Conservation (phyloP, 352 stramenopile species). For the Globisporangium irregulare region DNA sequence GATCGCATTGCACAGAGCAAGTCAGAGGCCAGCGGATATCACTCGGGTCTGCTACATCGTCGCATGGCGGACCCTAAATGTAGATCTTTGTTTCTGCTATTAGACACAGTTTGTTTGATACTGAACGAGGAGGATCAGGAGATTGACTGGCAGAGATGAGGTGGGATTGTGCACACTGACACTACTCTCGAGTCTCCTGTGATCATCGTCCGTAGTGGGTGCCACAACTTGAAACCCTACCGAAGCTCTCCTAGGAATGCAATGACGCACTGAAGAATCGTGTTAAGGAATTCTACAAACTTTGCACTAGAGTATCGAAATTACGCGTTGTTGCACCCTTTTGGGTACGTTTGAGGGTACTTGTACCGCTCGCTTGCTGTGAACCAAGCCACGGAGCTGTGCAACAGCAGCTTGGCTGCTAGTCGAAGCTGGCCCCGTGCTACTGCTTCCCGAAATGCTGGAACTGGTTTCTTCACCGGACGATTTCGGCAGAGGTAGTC, state of each 20-base stretch:
- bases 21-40: not conserved
- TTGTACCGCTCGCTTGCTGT: not conserved
- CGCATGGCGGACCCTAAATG: not conserved
- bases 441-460: not conserved
- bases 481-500: not conserved
- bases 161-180: not conserved
- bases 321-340: too few species aligned
- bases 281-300: too few species aligned
- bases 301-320: too few species aligned
- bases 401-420: not conserved
- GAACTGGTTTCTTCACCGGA: not conserved
- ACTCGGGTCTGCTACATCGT: not conserved
- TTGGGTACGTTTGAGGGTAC: not conserved
- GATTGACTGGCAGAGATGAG: too few species aligned
- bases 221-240: too few species aligned
- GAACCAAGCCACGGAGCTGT: not conserved
- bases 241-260: too few species aligned
- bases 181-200: too few species aligned
- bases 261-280: too few species aligned
- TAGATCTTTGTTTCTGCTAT: not conserved
- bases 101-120: not conserved
- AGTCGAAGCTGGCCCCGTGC: not conserved
- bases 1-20: not conserved
- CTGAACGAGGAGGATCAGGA: not conserved
- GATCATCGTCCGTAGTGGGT: too few species aligned